phyloP scores from a whole-genome alignment of 129 eudicot genomes.

The Flaveria trinervia region DNA sequence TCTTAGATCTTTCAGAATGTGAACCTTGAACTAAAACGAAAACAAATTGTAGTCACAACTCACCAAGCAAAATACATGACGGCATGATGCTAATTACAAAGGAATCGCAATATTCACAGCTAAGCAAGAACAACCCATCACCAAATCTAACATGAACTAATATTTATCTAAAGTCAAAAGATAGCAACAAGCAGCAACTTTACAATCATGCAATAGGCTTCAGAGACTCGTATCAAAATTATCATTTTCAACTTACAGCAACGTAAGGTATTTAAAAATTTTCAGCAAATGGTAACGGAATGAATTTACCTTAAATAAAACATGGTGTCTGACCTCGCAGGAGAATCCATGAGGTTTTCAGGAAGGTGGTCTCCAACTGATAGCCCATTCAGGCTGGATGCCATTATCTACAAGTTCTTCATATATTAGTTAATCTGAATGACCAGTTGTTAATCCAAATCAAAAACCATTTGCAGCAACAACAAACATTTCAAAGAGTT shows the following conservation, averaged over 20 bases:
- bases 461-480: background rate
- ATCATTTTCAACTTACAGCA: background rate
- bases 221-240: background rate
- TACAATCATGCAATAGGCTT: background rate
- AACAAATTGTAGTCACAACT: constrained; percentile 20
- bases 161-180: background rate
- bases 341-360: constrained; percentile 80
- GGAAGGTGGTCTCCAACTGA: constrained; percentile 82
- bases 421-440: constrained; percentile 1
- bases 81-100: background rate
- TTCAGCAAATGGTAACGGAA: background rate
- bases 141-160: constrained; percentile 11
- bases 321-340: constrained; percentile 76
- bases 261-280: background rate
- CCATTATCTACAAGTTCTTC: constrained; percentile 71
- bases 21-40: constrained; percentile 15
- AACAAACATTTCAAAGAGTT: background rate
- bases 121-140: background rate
- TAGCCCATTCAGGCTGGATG: constrained; percentile 90
- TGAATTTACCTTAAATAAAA: constrained; percentile 51
- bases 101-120: constrained; percentile 5
- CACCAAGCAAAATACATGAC: background rate
- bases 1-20: background rate
- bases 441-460: constrained; percentile 12
- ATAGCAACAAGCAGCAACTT: constrained; percentile 11